phyloP scores from a whole-genome alignment of 176 grass and related monocot genomes.

The Phyllostachys edulis region DNA sequence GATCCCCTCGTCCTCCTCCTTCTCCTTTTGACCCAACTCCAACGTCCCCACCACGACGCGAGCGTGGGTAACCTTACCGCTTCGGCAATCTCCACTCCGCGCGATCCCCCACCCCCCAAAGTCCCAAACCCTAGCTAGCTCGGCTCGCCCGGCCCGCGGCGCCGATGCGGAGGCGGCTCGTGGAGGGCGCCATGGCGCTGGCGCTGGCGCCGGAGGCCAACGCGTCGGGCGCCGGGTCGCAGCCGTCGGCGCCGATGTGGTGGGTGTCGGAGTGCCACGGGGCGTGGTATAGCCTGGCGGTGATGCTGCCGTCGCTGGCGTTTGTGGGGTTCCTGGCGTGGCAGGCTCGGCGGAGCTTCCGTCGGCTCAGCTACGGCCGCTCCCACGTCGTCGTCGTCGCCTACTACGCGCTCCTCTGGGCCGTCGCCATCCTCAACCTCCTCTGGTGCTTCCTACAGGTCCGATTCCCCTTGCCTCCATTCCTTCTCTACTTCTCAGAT shows the following conservation, averaged over 20 bases:
- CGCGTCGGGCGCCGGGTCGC: conserved; percentile 14
- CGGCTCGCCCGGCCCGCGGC: neutral
- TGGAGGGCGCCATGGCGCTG: conserved; percentile 47
- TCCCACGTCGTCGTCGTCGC: conserved; percentile 85
- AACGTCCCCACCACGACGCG: neutral
- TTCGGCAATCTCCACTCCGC: conserved; percentile 22
- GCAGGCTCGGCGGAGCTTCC: conserved; percentile 76
- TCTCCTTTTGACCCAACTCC: conserved; percentile 37
- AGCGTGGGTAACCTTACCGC: conserved; percentile 29
- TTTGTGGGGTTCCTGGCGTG: conserved; percentile 84
- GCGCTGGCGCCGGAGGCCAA: conserved; percentile 41
- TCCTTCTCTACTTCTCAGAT: neutral
- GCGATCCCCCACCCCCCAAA: neutral
- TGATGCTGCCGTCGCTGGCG: conserved; percentile 73
- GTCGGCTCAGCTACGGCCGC: conserved; percentile 67
- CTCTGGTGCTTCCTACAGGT: conserved; percentile 95
- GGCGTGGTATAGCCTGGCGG: conserved; percentile 60
- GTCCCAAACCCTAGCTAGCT: conserved; percentile 49
- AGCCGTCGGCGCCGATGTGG: conserved; percentile 35
- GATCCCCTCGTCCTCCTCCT: neutral
- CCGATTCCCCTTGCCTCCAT: neutral
- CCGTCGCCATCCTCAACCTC: conserved; percentile 78
- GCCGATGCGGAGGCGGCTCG: conserved; percentile 40
- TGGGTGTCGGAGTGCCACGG: conserved; percentile 71
- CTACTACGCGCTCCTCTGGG: conserved; percentile 88